Base-by-base conservation (phyloP, 345 rosid genomes). In the Excoecaria agallocha region DNA sequence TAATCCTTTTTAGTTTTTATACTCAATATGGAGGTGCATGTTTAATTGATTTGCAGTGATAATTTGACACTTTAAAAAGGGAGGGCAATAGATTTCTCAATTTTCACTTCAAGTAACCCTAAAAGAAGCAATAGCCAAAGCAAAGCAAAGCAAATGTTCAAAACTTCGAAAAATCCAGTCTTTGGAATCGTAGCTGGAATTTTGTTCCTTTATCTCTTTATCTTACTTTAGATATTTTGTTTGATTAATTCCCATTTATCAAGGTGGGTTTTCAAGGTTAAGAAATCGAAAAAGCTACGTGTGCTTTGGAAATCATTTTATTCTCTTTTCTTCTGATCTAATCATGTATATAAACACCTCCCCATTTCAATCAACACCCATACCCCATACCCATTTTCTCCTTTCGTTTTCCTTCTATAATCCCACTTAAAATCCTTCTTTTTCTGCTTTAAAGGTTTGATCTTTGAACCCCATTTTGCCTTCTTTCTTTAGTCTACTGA, bases 271-370 rank as follows among this genome's bases (percentile, higher is more conserved):
- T 51, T 43, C 70, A 73, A 78, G 85, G 85, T 81, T 85, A 85
- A 78, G 84, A 83, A 83, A 74, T 84, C 88, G 85, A 86, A 85
- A 89, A 88, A 84, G 77, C 25, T 76, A 52, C 15, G 39, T 24
- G 74, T 75, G 25, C 25, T 65, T 52, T 82, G 78, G 73, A 84
- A n/a, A n/a, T 58, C 84, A 77, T 79, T 77, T 41, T 79, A 70
- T 80, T 84, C 45, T 68, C 72, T 77, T 76, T 77, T 79, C 16
- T 75, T 66, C 49, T 38, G 11, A 22, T 74, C 84, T 62, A 66
- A 57, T 30, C 68, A 66, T 81, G 77, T 85, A 89, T 87, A 81
- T 85, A 87, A 83, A 22, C 60, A 74, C 67, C 75, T 20, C 69
- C 5, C 81, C 54, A 12, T 30, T 50, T 63, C 67, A 30, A 30